A percentile compares a stretch with the other conserved stretches of the same genome.
Evolutionary conservation across 345 rosid species (phyloP).

Genomic region (Angophora floribunda): DNA sequence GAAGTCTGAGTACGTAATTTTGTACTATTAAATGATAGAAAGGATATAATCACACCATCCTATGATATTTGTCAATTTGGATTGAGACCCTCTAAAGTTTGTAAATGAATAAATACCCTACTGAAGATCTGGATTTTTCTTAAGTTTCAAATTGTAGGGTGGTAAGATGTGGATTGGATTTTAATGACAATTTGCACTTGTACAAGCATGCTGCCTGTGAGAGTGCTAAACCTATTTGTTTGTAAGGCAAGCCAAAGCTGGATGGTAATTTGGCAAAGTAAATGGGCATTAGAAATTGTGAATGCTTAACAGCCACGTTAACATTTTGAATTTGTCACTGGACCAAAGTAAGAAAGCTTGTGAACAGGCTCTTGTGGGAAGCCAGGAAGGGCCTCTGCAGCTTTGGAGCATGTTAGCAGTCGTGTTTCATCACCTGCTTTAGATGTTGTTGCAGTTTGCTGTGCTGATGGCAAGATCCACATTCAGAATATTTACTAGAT

Average conservation of each 20-base stretch:
- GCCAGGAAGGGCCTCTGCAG: conserved; percentile 81
- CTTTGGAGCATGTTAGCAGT: conserved; percentile 80
- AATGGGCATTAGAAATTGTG: neutral
- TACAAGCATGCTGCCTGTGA: neutral
- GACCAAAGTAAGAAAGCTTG: neutral
- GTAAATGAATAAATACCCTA: neutral
- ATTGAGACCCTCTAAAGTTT: neutral
- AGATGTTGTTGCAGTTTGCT: conserved; percentile 89
- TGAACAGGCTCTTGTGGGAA: conserved; percentile 73
- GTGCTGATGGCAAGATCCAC: conserved; percentile 88
- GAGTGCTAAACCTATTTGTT: neutral
- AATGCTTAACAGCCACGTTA: neutral
- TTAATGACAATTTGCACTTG: neutral
- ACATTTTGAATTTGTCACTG: neutral
- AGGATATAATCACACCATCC: neutral
- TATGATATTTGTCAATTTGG: neutral
- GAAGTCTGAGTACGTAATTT: neutral
- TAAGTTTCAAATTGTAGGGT: neutral
- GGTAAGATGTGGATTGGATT: neutral
- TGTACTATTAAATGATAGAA: neutral
- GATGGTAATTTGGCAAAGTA: neutral
- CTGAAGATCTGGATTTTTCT: neutral
- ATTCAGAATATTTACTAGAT: conserved; percentile 71
- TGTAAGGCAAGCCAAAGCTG: neutral
- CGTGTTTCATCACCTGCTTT: conserved; percentile 92